Percentiles rank a stretch among this genome's conserved stretches.
Evolutionary conservation across 2,329 filamentous ascomycete species (phyloP).

Genomic region (Diaporthe aspalathi): DNA sequence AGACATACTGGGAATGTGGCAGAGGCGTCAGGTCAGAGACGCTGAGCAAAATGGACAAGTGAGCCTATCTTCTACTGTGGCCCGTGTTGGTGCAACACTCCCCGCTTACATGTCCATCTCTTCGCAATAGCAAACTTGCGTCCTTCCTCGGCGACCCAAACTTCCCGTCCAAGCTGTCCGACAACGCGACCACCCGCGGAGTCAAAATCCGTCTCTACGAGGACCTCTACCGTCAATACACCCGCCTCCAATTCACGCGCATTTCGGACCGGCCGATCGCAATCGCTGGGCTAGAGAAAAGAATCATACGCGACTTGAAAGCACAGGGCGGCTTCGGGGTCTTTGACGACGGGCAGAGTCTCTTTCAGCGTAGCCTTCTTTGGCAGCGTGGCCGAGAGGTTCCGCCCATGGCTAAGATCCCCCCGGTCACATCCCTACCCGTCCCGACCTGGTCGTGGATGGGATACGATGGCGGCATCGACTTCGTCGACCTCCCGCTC

Average conservation of each 20-base stretch:
- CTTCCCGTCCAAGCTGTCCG: slow-evolving; percentile 41
- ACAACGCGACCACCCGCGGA: slow-evolving; percentile 29
- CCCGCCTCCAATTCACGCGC: slow-evolving; percentile 43
- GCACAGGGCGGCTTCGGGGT: slow-evolving; percentile 47
- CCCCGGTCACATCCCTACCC: neutral
- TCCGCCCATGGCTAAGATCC: slow-evolving; percentile 23
- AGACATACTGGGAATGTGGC: slow-evolving; percentile 55
- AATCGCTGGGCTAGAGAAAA: slow-evolving; percentile 47
- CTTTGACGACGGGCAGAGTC: slow-evolving; percentile 43
- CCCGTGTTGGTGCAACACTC: too few relatives aligned
- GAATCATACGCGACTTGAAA: slow-evolving; percentile 42
- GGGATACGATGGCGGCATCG: slow-evolving; percentile 48
- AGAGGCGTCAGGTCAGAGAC: slow-evolving; percentile 50
- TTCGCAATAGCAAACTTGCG: slow-evolving; percentile 32
- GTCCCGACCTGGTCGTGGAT: slow-evolving; percentile 53
- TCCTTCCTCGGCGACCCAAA: slow-evolving; percentile 46
- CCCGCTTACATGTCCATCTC: too few relatives aligned
- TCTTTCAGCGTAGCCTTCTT: slow-evolving; percentile 45
- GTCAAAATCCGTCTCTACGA: slow-evolving; percentile 41
- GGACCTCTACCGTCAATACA: slow-evolving; percentile 47
- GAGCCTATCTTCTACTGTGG: too few relatives aligned
- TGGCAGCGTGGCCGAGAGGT: slow-evolving; percentile 43
- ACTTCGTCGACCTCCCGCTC: slow-evolving; percentile 44
- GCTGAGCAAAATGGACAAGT: too few relatives aligned
- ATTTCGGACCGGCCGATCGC: slow-evolving; percentile 46